Conservation (phyloP, 352 stramenopile genomes). For the Vaucheria bursata region DNA sequence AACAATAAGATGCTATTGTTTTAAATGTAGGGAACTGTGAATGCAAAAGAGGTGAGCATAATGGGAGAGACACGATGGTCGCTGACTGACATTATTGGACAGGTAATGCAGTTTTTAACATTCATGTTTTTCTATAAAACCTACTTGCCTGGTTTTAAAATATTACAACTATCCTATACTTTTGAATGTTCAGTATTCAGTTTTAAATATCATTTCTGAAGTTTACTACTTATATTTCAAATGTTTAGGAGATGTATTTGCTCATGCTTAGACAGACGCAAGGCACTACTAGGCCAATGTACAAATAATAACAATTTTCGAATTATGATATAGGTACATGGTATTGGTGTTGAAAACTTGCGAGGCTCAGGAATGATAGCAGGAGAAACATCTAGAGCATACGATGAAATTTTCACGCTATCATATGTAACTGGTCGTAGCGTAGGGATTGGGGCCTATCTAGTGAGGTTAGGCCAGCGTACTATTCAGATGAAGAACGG, state of each 20-base stretch:
- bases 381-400: conserved; percentile 94
- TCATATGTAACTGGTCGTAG: conserved; percentile 96
- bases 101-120: too few relatives aligned
- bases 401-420: conserved; percentile 98
- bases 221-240: too few relatives aligned
- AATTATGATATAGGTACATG: conserved; percentile 73
- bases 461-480: conserved; percentile 95
- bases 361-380: conserved; percentile 96
- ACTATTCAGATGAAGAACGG: conserved; percentile 90
- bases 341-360: conserved; percentile 98
- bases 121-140: too few relatives aligned
- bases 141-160: neutral
- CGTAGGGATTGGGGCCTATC: conserved; percentile 98
- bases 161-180: neutral
- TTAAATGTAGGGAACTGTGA: conserved; percentile 77
- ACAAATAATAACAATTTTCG: too few relatives aligned
- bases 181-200: conserved; percentile 4
- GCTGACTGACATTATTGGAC: conserved; percentile 86
- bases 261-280: too few relatives aligned
- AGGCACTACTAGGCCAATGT: too few relatives aligned
- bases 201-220: too few relatives aligned
- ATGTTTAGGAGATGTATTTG: too few relatives aligned
- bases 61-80: conserved; percentile 55
- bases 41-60: conserved; percentile 69
- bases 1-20: too few relatives aligned